Base-by-base conservation (phyloP, 106 monocot genomes). In the Gastrodia elata region DNA sequence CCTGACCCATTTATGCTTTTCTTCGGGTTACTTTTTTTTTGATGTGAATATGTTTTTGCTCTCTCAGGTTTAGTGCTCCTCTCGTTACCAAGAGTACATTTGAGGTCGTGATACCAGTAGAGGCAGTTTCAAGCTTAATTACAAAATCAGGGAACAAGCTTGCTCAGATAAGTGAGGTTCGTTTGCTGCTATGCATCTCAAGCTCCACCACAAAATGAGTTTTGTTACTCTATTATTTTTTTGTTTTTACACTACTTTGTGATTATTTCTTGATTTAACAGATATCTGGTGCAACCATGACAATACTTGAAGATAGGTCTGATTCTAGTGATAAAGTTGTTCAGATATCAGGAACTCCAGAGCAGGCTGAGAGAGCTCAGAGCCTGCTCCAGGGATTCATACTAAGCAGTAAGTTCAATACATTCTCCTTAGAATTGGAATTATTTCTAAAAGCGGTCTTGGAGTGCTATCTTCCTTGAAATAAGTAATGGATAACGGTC, bases 351-450 rank as follows among this genome's bases (percentile, higher is more conserved):
- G 97, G 97, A 78, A 93, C 77, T 49, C 93, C 93, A 24, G 97
- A 93, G 59, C 97, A 97, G 83, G 82, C 93, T 74, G 88, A 88
- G 67, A 90, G 82, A 79, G 97, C 97, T 55, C 88, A 97, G 70
- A 97, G 88, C 72, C 83, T 97, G 52, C 93, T 97, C 33, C 88
- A 93, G 65, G 97, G 97, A 78, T 93, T 97, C 76, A 97, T 97
- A 68, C 77, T 97, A 72, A 92, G 93, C 84, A 87, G 97, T 97
- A 83, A 77, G 78, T 56, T 89, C 61, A 27, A 52, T 32, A 32
- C 28, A 52, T 52, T 52, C 61, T 61, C 0, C 61, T 61, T 61
- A 32, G 14, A 61, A 33, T 5, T 61, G 7, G 30, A 13, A 30
- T 59, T 10, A 59, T 25, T 59, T 59, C 20, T 59, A 10, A 27